Conservation (phyloP, 768 basidiomycete genomes). For the Postia placenta region DNA sequence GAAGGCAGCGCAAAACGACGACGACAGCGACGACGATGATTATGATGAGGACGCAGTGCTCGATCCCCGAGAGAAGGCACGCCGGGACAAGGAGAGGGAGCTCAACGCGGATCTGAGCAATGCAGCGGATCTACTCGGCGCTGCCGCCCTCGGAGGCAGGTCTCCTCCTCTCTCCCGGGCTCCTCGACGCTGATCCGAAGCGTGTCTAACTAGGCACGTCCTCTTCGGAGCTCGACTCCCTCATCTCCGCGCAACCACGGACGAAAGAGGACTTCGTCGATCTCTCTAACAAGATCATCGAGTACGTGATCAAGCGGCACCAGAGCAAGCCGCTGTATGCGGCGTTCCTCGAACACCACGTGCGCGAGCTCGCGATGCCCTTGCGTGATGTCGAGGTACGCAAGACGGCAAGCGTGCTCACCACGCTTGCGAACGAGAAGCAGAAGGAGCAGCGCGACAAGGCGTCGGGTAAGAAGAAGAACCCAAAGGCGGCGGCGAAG, state of each 20-base stretch:
- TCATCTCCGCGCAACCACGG: conserved; percentile 75
- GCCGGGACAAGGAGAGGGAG: conserved; percentile 74
- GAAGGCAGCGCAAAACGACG: conserved; percentile 46
- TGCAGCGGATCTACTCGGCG: conserved; percentile 76
- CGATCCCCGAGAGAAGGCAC: conserved; percentile 74
- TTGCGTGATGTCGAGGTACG: conserved; percentile 89
- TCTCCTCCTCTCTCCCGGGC: conserved; percentile 1
- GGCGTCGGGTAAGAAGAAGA: conserved; percentile 89
- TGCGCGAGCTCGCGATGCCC: conserved; percentile 65
- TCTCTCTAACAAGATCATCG: conserved; percentile 69
- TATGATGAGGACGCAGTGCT: conserved; percentile 62
- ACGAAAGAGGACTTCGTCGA: conserved; percentile 84
- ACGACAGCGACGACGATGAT: conserved; percentile 38
- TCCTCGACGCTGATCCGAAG: not conserved
- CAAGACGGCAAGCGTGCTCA: conserved; percentile 80
- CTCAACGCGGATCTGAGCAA: conserved; percentile 83
- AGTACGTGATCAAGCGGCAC: conserved; percentile 72
- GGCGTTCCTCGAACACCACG: conserved; percentile 79
- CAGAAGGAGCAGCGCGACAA: conserved; percentile 86
- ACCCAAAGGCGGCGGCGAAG: conserved; percentile 62
- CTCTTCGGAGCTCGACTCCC: conserved; percentile 57
- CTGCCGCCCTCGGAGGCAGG: conserved; percentile 58
- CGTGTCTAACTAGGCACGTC: too few species aligned
- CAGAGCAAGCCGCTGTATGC: conserved; percentile 78
- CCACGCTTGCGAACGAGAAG: conserved; percentile 91